These are phyloP conservation scores for Starmera amethionina DNA, from an alignment of 805 yeast species.

Conservation along the genomic window DNA sequence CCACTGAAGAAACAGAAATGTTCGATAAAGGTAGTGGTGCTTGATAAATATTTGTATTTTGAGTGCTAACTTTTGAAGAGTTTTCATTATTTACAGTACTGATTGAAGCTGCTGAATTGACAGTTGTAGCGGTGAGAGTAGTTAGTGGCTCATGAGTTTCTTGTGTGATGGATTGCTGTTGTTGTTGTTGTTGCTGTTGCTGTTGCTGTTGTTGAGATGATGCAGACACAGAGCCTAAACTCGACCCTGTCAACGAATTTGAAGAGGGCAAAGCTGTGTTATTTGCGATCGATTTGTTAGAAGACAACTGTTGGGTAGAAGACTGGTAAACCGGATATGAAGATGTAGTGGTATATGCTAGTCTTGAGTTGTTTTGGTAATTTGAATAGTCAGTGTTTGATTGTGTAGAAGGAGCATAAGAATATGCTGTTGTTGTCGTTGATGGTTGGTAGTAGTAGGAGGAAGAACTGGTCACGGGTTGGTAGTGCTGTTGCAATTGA, in stretches of 20 bases:
- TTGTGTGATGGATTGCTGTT: not conserved
- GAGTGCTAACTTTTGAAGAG: slow-evolving; percentile 2
- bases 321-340: too few relatives aligned
- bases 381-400: slow-evolving; percentile 1
- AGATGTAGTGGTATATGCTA: slow-evolving; percentile 12
- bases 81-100: too few relatives aligned
- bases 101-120: slow-evolving; percentile 8
- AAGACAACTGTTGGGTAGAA: too few relatives aligned
- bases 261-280: too few relatives aligned
- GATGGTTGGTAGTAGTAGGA: not conserved
- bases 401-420: slow-evolving; percentile 2
- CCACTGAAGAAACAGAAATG: slow-evolving; percentile 12
- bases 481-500: slow-evolving; percentile 1
- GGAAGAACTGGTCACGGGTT: not conserved
- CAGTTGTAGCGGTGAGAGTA: slow-evolving; percentile 8
- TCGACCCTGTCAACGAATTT: too few relatives aligned
- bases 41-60: too few relatives aligned
- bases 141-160: not conserved
- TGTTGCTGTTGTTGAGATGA: slow-evolving; percentile 23
- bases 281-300: too few relatives aligned
- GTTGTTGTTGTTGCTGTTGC: slow-evolving; percentile 22
- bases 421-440: slow-evolving; percentile 2
- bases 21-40: too few relatives aligned
- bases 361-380: slow-evolving; percentile 14
- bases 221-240: too few relatives aligned